Percentiles rank a stretch among this genome's conserved stretches.
Evolutionary conservation across 2,329 filamentous ascomycete species (phyloP).

Genomic region (Fusarium avenaceum): DNA sequence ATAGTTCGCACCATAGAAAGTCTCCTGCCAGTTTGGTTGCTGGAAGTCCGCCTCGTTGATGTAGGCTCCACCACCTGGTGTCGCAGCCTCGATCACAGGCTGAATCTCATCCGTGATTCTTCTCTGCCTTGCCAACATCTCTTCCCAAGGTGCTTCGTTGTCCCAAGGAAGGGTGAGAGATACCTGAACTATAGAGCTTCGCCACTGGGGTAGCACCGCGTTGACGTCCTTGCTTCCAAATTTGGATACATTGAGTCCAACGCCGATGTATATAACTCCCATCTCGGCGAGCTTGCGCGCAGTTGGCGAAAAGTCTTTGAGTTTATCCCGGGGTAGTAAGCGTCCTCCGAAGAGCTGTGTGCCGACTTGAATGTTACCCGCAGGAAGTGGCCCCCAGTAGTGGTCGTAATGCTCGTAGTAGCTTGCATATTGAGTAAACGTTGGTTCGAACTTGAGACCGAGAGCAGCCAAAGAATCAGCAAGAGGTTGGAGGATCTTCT

Average conservation of each 20-base stretch:
- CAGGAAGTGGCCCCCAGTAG: slow-evolving; percentile 57
- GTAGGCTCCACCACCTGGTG: slow-evolving; percentile 60
- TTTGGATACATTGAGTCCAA: slow-evolving; percentile 46
- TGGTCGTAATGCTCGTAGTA: slow-evolving; percentile 61
- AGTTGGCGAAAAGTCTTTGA: slow-evolving; percentile 37
- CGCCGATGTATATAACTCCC: slow-evolving; percentile 50
- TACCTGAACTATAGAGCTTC: slow-evolving; percentile 52
- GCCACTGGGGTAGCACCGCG: slow-evolving; percentile 59
- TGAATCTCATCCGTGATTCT: slow-evolving; percentile 48
- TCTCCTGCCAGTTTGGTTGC: slow-evolving; percentile 58
- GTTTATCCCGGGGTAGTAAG: slow-evolving; percentile 56
- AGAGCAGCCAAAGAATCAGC: slow-evolving; percentile 28
- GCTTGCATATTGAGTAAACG: slow-evolving; percentile 34
- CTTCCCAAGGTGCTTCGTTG: slow-evolving; percentile 46
- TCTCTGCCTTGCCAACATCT: slow-evolving; percentile 50
- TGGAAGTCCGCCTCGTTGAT: slow-evolving; percentile 66
- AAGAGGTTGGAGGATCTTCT: slow-evolving; percentile 55
- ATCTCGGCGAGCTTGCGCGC: slow-evolving; percentile 37
- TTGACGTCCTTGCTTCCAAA: slow-evolving; percentile 48
- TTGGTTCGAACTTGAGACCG: slow-evolving; percentile 22
- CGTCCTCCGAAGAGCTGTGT: slow-evolving; percentile 56
- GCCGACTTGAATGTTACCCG: slow-evolving; percentile 52
- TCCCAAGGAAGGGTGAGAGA: slow-evolving; percentile 50
- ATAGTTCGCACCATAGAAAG: slow-evolving; percentile 64
- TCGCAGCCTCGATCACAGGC: slow-evolving; percentile 51